These are phyloP conservation scores for Fusarium sterilihyphosum DNA, from an alignment of 2,329 filamentous ascomycete species.

Conservation along the genomic window DNA sequence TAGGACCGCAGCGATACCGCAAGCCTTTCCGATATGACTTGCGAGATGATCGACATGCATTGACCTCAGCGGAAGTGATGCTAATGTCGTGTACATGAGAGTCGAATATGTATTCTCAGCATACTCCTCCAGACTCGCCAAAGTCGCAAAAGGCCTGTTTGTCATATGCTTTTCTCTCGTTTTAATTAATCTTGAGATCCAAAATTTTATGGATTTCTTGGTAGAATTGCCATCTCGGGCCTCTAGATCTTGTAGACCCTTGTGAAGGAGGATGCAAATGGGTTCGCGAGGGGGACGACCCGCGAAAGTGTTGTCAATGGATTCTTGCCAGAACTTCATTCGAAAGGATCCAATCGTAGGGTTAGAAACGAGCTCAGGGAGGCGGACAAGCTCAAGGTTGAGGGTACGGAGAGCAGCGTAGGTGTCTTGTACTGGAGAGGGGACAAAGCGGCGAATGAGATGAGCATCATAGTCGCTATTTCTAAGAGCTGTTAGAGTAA, in stretches of 20 bases:
- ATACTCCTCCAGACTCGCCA: constrained; percentile 84
- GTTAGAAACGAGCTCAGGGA: constrained; percentile 90
- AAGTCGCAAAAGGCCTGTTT: constrained; percentile 80
- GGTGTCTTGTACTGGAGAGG: constrained; percentile 76
- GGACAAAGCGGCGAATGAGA: constrained; percentile 86
- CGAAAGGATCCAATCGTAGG: constrained; percentile 88
- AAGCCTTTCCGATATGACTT: constrained; percentile 94
- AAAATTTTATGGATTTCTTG: constrained; percentile 70
- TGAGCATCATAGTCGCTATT: constrained; percentile 91
- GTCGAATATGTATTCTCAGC: constrained; percentile 96
- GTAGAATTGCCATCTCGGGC: constrained; percentile 53
- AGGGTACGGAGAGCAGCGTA: constrained; percentile 92
- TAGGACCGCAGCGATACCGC: constrained; percentile 86
- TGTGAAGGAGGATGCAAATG: constrained; percentile 83
- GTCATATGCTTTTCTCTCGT: constrained; percentile 85
- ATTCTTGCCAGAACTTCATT: constrained; percentile 94
- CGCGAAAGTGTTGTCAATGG: constrained; percentile 79
- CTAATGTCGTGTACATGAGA: constrained; percentile 87
- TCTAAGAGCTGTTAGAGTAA: constrained; percentile 56
- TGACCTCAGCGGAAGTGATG: constrained; percentile 80
- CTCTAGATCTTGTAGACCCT: constrained; percentile 73
- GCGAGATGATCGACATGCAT: constrained; percentile 92
- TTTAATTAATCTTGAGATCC: constrained; percentile 80
- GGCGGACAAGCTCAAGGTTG: constrained; percentile 89
- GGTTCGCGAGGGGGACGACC: constrained; percentile 88